These are phyloP conservation scores for Rhizophora mangle DNA, from an alignment of 345 rosid genomes.

Conservation along the genomic window DNA sequence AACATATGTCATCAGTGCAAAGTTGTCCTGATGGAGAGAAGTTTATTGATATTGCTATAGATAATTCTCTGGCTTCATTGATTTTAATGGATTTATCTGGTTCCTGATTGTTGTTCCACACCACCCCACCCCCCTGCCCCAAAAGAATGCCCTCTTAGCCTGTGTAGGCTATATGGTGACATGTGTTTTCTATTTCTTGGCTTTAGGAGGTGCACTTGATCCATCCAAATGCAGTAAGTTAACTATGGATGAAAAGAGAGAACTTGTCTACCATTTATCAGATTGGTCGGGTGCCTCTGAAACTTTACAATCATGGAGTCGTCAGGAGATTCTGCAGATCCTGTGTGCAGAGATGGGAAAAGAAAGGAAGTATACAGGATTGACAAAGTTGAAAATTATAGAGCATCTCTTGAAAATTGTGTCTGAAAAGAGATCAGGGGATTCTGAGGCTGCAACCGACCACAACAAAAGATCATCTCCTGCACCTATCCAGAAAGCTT, in stretches of 20 bases:
- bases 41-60: no score
- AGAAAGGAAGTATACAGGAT: slow-evolving; percentile 95
- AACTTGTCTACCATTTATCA: slow-evolving; percentile 73
- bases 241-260: slow-evolving; percentile 78
- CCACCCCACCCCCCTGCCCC: no score
- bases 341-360: slow-evolving; percentile 95
- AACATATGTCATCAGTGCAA: no score
- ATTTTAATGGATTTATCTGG: no score
- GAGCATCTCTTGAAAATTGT: slow-evolving; percentile 78
- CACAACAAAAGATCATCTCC: slow-evolving; percentile 38
- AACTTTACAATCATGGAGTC: slow-evolving; percentile 84
- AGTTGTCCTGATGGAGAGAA: no score
- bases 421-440: slow-evolving; percentile 58
- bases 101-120: no score
- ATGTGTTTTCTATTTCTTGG: background rate
- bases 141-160: no score
- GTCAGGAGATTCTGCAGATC: slow-evolving; percentile 86
- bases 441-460: slow-evolving; percentile 32
- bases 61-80: no score
- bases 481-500: slow-evolving; percentile 29
- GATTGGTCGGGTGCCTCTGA: slow-evolving; percentile 66
- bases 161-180: background rate
- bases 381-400: slow-evolving; percentile 83
- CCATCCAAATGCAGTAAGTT: slow-evolving; percentile 30
- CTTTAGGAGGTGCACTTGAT: slow-evolving; percentile 21